Evolutionary conservation across 2,329 filamentous ascomycete species (phyloP), one percentile per base, ranked within the genome.

Genomic region (Magnaporthiopsis rhizophila): DNA sequence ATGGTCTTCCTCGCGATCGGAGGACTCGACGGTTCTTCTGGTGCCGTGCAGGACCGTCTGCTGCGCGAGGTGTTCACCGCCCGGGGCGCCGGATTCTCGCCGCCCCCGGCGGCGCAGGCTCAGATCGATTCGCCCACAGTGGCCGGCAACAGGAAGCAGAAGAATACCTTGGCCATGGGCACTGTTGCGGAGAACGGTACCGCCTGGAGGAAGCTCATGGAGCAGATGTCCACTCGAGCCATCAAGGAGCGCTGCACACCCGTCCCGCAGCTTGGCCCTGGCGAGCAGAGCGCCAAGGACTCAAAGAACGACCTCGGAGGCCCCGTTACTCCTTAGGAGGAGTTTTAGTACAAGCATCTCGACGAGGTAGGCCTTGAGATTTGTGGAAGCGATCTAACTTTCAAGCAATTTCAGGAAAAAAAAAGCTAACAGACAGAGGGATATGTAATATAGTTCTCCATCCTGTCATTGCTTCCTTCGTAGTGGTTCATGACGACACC

Each of bases 161-260:
- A 34, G 13, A 12, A 45, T 6, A 4, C 3, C 26, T 18, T 34
- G 34, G 32, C n/a, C 32, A 45, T 61, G 59, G 34, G 61, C 18
- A 56, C 28, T 7, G 50, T 62, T 12, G 21, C 38, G 9, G 30
- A 62, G 6, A 8, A 62, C 34, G 61, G 38, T 15, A 56, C 61
- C 36, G 36, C 36, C 34, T 69, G 68, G 68, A 36, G 65, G 1
- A 53, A 28, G 1, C 61, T 67, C 50, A 68, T 69, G 68, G 56
- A 58, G 13, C 24, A 24, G 1, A 66, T 69, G 58, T 63, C 65
- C 2, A 36, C 34, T 15, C 34, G 34, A 0, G 62, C 58, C 12
- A 56, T 62, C 18, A 62, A 62, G 45, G 61, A 62, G 61, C 60
- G 24, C 30, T 15, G 8, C 24, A 30, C 9, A 3, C 61, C 61